Evolutionary conservation across 768 basidiomycete species (phyloP).

Genomic region (Auriscalpium orientale): DNA sequence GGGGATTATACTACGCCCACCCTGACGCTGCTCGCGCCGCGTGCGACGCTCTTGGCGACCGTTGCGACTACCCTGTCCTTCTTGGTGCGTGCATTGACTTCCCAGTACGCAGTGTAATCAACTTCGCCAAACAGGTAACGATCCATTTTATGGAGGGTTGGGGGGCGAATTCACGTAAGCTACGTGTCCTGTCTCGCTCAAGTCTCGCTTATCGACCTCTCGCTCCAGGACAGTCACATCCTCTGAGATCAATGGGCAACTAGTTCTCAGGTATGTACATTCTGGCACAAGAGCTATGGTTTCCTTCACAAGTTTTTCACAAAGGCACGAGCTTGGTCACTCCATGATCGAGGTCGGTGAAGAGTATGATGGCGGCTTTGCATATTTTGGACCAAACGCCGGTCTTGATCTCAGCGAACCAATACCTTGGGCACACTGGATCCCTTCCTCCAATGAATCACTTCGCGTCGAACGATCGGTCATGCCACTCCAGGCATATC

Average conservation of each 20-base stretch:
- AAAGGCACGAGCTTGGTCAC: constrained; percentile 67
- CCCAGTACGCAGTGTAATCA: neutral
- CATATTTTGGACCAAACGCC: constrained; percentile 66
- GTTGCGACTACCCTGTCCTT: constrained; percentile 71
- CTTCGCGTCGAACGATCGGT: constrained; percentile 55
- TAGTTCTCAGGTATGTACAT: constrained; percentile 46
- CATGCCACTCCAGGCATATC: constrained; percentile 70
- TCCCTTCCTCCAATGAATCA: constrained; percentile 26
- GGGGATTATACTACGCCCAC: constrained; percentile 64
- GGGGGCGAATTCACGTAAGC: constrained; percentile 75
- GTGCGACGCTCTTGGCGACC: constrained; percentile 51
- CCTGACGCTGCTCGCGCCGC: constrained; percentile 63
- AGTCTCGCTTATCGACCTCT: neutral
- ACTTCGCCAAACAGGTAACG: constrained; percentile 45
- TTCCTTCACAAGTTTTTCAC: neutral
- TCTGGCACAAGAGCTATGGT: too few species aligned
- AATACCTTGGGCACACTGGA: constrained; percentile 69
- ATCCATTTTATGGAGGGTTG: constrained; percentile 71
- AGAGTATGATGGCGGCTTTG: constrained; percentile 75
- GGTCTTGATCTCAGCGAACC: constrained; percentile 33
- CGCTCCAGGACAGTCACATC: constrained; percentile 60
- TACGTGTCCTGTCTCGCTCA: neutral
- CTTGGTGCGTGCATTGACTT: constrained; percentile 39
- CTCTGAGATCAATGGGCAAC: constrained; percentile 63
- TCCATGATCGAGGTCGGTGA: constrained; percentile 75